Percentiles rank a stretch among this genome's conserved stretches.
Evolutionary conservation across 331 rosid species (phyloP).

Genomic region (Quercus lobata): DNA sequence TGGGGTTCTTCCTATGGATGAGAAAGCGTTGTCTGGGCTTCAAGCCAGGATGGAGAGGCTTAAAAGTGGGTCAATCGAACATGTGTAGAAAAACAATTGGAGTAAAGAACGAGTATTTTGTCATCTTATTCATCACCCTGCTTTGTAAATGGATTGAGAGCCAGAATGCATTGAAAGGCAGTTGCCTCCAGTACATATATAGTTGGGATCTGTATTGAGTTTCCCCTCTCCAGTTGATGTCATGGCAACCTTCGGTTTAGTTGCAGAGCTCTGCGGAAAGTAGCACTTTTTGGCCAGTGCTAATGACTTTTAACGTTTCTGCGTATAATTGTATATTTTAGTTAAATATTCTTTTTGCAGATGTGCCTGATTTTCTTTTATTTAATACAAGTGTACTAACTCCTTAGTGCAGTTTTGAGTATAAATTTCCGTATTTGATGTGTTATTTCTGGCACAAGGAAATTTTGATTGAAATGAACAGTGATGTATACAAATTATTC

Average conservation of each 20-base stretch:
- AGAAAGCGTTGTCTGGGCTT: constrained; percentile 95
- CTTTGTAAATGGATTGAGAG: background rate
- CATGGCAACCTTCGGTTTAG: background rate
- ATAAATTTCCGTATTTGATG: background rate
- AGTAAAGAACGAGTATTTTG: background rate
- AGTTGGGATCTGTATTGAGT: background rate
- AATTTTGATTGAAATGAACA: background rate
- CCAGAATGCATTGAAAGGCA: background rate
- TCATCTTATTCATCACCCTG: background rate
- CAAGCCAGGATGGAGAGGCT: constrained; percentile 99
- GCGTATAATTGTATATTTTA: constrained; percentile 1
- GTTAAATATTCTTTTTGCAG: background rate
- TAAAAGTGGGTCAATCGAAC: constrained; percentile 86
- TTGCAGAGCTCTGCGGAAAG: background rate
- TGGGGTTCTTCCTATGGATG: constrained; percentile 90
- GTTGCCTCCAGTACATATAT: background rate
- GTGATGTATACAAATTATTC: background rate
- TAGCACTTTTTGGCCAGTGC: background rate
- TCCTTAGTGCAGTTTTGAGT: background rate
- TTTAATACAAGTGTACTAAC: background rate
- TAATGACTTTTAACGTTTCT: background rate
- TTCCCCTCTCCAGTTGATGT: background rate
- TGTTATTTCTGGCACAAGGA: background rate
- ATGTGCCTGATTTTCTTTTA: background rate
- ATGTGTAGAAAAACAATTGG: constrained; percentile 26